These are phyloP conservation scores for Nannizziopsis barbatae DNA, from an alignment of 2,329 filamentous ascomycete species.

Conservation along the genomic window DNA sequence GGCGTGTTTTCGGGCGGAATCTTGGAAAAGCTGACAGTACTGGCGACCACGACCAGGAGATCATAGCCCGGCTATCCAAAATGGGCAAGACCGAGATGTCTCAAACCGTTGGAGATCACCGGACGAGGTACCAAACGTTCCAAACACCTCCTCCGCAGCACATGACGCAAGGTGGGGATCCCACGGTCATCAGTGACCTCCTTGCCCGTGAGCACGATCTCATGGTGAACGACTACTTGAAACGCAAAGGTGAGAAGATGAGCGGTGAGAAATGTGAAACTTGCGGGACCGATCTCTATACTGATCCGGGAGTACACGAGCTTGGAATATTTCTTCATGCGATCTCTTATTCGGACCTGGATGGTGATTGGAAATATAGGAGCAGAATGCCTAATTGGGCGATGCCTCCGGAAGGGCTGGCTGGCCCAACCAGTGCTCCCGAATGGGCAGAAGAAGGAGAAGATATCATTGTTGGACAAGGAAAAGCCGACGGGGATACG, in stretches of 20 bases:
- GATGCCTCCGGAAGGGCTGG: constrained; percentile 60
- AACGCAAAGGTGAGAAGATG: constrained; percentile 84
- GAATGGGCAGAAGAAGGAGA: constrained; percentile 34
- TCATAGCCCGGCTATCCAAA: constrained; percentile 69
- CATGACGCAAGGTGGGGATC: constrained; percentile 26
- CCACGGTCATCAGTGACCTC: constrained; percentile 30
- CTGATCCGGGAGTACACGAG: constrained; percentile 81
- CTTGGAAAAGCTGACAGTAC: constrained; percentile 59
- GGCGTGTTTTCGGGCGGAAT: constrained; percentile 73
- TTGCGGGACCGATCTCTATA: constrained; percentile 82
- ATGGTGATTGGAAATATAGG: constrained; percentile 75
- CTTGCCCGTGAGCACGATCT: constrained; percentile 51
- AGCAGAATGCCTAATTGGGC: constrained; percentile 81
- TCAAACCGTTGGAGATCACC: constrained; percentile 45
- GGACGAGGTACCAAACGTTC: constrained; percentile 62
- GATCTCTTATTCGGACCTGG: constrained; percentile 72
- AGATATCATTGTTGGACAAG: constrained; percentile 30
- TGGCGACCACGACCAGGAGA: constrained; percentile 70
- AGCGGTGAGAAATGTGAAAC: constrained; percentile 70
- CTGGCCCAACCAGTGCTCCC: constrained; percentile 58
- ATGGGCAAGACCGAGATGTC: constrained; percentile 95
- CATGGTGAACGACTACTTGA: constrained; percentile 82
- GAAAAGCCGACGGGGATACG: constrained; percentile 17
- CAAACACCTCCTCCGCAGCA: constrained; percentile 29
- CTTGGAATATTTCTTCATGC: constrained; percentile 90